Conservation (phyloP, 2,329 filamentous ascomycete genomes). For the Paraconiothyrium brasiliense region DNA sequence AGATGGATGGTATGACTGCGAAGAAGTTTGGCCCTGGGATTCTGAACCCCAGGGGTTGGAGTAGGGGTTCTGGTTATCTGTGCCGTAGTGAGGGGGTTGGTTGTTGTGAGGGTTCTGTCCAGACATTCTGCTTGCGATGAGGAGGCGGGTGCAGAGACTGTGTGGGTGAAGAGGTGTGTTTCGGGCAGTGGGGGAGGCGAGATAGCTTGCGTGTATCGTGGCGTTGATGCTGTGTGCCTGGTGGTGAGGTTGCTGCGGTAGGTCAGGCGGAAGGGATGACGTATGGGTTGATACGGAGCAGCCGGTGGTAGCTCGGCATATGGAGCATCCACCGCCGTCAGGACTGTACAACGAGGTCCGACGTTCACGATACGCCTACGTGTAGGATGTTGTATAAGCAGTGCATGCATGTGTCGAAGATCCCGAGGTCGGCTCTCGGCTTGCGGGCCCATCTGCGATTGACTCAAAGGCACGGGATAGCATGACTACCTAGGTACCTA, state of each 20-base stretch:
- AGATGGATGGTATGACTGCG: background rate
- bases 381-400: background rate
- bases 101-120: background rate
- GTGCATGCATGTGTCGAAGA: constrained; percentile 3
- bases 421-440: background rate
- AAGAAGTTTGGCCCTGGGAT: background rate
- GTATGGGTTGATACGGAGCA: constrained; percentile 16
- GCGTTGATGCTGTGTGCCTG: background rate
- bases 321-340: background rate
- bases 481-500: background rate
- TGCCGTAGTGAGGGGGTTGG: constrained; percentile 11
- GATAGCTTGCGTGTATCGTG: constrained; percentile 13
- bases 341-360: background rate
- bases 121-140: constrained; percentile 4
- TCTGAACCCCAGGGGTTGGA: constrained; percentile 15
- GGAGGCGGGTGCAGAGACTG: background rate
- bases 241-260: constrained; percentile 8
- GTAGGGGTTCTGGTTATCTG: constrained; percentile 11
- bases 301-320: background rate
- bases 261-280: constrained; percentile 8
- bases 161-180: background rate
- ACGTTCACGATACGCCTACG: background rate
- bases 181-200: background rate
- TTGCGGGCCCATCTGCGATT: background rate
- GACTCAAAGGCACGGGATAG: background rate